Evolutionary conservation across 1,139 yeast genomes (phyloP), one percentile per base, ranked within the genome.

Genomic region (Kurtzmaniella quercitrusa): DNA sequence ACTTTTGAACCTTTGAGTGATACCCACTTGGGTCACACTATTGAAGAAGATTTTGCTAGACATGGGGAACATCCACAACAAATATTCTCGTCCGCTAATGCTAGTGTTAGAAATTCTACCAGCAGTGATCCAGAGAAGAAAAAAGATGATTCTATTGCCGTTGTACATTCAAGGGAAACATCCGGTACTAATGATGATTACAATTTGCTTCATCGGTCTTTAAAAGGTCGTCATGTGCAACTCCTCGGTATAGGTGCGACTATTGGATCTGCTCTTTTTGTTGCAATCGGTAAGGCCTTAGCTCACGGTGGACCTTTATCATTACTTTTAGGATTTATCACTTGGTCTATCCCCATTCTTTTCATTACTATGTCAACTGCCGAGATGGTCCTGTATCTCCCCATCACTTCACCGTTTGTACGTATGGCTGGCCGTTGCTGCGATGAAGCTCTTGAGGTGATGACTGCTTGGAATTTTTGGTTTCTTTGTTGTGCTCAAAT

Each of bases 401-500:
- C 95, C 0, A 74, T 84, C 11, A 72, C 78, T 40, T 84, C 91
- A 7, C 80, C 73, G 3, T 75, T 70, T 52, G 71, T 66, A 45
- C 63, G 70, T 38, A 65, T 74, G 67, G 76, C 78, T 1, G 76
- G 76, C 6, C 53, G 78, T 39, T 73, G 69, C 48, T 76, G 76
- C 40, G 80, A 75, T 61, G 84, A 81, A 45, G 82, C 93, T 1
- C 67, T 83, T 43, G 91, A 85, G 47, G 78, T 84, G 47, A 84
- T 82, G 67, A 83, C 87, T 15, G 86, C 89, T 21, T 82, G 88
- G 83, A 85, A 86, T 60, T 87, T 84, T 55, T 84, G 88, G 82
- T 69, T 85, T 53, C 67, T 84, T 53, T 82, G 84, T 56, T 79
- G 88, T 56, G 80, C 84, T 33, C 75, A 83, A 50, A 82, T 86